Conservation (phyloP, 352 stramenopile species). For the Phytophthora vignae region DNA sequence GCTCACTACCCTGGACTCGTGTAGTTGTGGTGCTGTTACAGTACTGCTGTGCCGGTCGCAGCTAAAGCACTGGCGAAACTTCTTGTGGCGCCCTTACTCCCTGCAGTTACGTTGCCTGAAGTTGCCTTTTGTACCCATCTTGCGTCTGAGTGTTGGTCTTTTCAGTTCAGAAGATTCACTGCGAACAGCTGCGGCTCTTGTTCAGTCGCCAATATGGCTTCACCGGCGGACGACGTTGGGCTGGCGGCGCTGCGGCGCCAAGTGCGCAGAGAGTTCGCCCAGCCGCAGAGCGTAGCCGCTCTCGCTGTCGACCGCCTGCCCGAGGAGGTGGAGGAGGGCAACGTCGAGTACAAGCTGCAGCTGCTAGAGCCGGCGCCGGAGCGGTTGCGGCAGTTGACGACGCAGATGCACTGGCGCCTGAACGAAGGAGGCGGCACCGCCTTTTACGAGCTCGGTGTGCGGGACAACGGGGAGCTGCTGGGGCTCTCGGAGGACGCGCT, state of each 20-base stretch:
- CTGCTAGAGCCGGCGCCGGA: slow-evolving; percentile 77
- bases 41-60: background rate
- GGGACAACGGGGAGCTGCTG: slow-evolving; percentile 81
- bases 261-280: slow-evolving; percentile 36
- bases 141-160: slow-evolving; percentile 1
- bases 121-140: slow-evolving; percentile 9
- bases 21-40: too few species aligned
- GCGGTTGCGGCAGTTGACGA: slow-evolving; percentile 87
- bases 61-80: background rate
- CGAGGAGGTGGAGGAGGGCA: slow-evolving; percentile 90
- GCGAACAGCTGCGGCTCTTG: background rate
- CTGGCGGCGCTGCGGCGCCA: slow-evolving; percentile 29
- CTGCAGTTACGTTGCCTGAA: too few species aligned
- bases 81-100: background rate
- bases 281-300: background rate
- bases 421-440: slow-evolving; percentile 87
- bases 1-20: too few species aligned
- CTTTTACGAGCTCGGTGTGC: slow-evolving; percentile 90
- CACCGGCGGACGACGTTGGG: slow-evolving; percentile 24
- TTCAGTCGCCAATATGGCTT: slow-evolving; percentile 30
- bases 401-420: slow-evolving; percentile 91
- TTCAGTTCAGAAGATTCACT: slow-evolving; percentile 2
- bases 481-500: slow-evolving; percentile 77
- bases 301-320: slow-evolving; percentile 37
- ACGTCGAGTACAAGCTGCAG: slow-evolving; percentile 93